Base-by-base conservation (phyloP, 306 rosid genomes). In the Glycine latifolia region DNA sequence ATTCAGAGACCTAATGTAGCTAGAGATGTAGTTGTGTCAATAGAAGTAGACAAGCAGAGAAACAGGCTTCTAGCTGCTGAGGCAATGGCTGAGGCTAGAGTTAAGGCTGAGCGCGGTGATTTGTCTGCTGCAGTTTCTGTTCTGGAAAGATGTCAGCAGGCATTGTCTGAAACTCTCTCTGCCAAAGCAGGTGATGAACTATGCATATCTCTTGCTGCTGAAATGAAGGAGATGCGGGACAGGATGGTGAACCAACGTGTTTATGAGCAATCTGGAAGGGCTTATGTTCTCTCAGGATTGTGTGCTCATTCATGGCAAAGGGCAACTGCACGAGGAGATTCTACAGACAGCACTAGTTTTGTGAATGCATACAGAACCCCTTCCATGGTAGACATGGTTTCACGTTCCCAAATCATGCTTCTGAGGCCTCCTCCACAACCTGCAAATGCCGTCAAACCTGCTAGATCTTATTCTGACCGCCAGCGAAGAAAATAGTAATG, bases 231-330 rank as follows among this genome's bases (percentile, higher is more conserved):
- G 87, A 95, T 93, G 97, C 91, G 91, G 50, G 96, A 93, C 10
- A 91, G 99, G 82, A 95, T 95, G 98, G 94, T 93, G 4, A 95
- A 82, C 78, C 91, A 77, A 2, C 92, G 85, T 3, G 84, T 89
- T 8, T 95, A 95, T 3, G 98, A 95, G 86, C 84, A 93, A 0
- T 90, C 98, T 7, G 99, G 99, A 76, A 87, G 98, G 79, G 98
- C 98, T 43, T 93, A 95, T 60, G 91, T 95, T 60, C 62, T 95
- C 48, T 95, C 99, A 41, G 98, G 98, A 62, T 53, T 95, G 88
- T 91, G 98, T 86, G 91, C 98, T 26, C 99, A 95, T 79, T 93
- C 94, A 84, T 84, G 90, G 97, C 98, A 95, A 82, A 86, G 99
- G 82, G 99, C 99, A 77, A 93, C 98, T 8, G 93, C 98, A 7